A percentile compares a stretch with the other conserved stretches of the same genome.
Evolutionary conservation across 805 yeast genomes (phyloP).

Genomic region (Metschnikowia similis): DNA sequence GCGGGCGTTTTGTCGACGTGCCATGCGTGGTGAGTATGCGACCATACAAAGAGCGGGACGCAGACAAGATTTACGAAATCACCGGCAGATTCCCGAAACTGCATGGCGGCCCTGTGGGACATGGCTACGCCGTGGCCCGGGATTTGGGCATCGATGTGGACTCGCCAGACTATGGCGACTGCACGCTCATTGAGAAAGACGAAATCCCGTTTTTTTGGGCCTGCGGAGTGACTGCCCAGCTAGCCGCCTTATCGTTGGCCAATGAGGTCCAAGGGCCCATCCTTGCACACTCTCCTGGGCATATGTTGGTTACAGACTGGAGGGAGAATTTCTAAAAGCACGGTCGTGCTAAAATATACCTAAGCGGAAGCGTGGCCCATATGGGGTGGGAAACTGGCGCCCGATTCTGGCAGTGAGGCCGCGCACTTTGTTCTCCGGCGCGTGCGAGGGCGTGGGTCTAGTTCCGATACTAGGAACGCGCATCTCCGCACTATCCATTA

Average conservation of each 20-base stretch:
- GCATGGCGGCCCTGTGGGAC: constrained; percentile 42
- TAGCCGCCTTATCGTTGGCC: constrained; percentile 26
- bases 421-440: not conserved
- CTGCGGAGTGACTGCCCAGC: constrained; percentile 42
- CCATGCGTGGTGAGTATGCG: constrained; percentile 42
- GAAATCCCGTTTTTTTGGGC: constrained; percentile 45
- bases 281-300: constrained; percentile 35
- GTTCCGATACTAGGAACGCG: not conserved
- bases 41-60: constrained; percentile 27
- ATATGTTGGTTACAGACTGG: constrained; percentile 32
- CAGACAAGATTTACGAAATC: constrained; percentile 27
- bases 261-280: constrained; percentile 24
- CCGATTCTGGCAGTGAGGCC: too few species aligned
- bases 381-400: not conserved
- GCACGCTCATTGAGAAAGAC: constrained; percentile 24
- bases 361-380: not conserved
- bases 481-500: not conserved
- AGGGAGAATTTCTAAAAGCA: constrained; percentile 10
- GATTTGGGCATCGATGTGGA: constrained; percentile 33
- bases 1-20: constrained; percentile 27
- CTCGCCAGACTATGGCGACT: constrained; percentile 36
- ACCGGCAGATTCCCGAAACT: constrained; percentile 25
- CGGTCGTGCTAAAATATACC: not conserved
- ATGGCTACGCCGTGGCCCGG: constrained; percentile 34
- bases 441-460: not conserved